Base-by-base conservation (phyloP, 306 rosid genomes). In the Cucumis melo region DNA sequence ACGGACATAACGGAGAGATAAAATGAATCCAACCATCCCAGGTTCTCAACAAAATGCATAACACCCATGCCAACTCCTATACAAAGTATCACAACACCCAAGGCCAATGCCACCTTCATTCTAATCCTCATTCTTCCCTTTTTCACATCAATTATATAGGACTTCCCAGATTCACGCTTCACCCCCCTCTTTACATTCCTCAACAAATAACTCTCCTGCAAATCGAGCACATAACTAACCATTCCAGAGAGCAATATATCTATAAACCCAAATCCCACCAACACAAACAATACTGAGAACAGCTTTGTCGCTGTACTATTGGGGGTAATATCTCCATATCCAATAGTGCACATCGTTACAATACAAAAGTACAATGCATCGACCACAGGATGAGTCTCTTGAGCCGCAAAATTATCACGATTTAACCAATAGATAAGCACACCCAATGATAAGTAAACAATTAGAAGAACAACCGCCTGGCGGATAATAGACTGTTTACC, bases 71-170 rank as follows among this genome's bases (percentile, higher is more conserved):
- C 99, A 36, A 92, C 15, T 20, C 96, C 95, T 78, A 89, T 89
- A 84, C 99, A 94, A 61, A 92, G 86, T 29, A 94, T 89, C 73
- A 94, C 97, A 76, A 94, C 98, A 65, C 90, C 95, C 71, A 92
- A 82, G 12, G 99, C 99, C 88, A 94, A 76, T 3, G 83, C 98
- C 79, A 95, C 99, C 87, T 95, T 92, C 99, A 95, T 82, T 82
- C 98, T 86, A 81, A 95, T 95, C 84, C 99, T 89, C 99, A 95
- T 95, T 80, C 99, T 90, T 79, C 99, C 99, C 80, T 95, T 94
- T 88, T 94, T 95, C 61, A 87, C 88, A 86, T 95, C 99, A 75
- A 95, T 73, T 71, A 95, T 83, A 72, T 89, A 92, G 0, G 97
- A 92, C 19, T 67, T 83, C 2, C 72, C 85, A 3, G 78, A 24